Percentiles rank a stretch among this genome's conserved stretches.
Evolutionary conservation across 1,284 basidiomycete genomes (phyloP).

Genomic region (Tetrapyrgos nigripes): DNA sequence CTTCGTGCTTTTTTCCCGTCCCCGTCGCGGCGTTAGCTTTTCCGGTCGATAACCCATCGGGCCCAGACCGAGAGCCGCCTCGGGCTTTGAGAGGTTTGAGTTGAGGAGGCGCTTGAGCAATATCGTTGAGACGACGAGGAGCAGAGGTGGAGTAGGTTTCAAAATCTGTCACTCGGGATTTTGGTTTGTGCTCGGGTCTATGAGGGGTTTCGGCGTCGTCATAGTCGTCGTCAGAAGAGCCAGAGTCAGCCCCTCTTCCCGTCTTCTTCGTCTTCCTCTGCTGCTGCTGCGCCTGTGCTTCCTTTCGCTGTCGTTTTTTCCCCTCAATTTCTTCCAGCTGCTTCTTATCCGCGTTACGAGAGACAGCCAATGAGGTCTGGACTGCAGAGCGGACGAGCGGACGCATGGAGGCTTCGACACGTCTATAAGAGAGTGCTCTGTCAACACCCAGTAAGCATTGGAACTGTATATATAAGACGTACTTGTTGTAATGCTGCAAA

Average conservation of each 20-base stretch:
- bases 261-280: not conserved
- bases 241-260: no score
- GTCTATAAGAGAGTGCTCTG: constrained; percentile 50
- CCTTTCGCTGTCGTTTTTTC: constrained; percentile 30
- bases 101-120: constrained; percentile 70
- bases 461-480: constrained; percentile 27
- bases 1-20: constrained; percentile 39
- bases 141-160: constrained; percentile 55
- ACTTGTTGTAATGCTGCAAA: constrained; percentile 77
- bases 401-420: constrained; percentile 75
- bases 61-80: no score
- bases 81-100: constrained; percentile 36
- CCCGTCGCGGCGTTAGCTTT: constrained; percentile 21
- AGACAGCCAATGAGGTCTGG: constrained; percentile 57
- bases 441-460: not conserved
- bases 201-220: constrained; percentile 16
- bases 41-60: no score
- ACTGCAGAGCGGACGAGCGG: constrained; percentile 67
- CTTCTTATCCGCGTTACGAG: constrained; percentile 54
- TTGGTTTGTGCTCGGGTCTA: no score
- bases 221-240: constrained; percentile 22
- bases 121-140: constrained; percentile 72
- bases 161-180: constrained; percentile 59
- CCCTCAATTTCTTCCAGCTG: constrained; percentile 43
- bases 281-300: not conserved